Conservation (phyloP, 1,284 basidiomycete species). For the Pascua sp. region DNA sequence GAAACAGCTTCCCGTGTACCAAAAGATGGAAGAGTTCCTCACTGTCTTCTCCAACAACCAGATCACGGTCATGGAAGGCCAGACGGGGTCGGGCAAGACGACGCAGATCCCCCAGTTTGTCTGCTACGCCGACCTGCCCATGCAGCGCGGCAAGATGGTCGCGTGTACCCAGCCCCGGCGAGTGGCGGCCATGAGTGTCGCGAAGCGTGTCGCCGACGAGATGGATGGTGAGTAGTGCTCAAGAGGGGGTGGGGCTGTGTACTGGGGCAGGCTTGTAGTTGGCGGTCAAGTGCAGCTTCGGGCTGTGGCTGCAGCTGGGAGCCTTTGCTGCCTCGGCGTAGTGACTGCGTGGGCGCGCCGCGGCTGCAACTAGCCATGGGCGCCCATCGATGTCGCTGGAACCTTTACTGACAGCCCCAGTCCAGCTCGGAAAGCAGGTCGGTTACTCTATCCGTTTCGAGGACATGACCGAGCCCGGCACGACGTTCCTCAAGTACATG, state of each 20-base stretch:
- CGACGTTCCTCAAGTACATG: constrained; percentile 97
- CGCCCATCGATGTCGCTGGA: no score
- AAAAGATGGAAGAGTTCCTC: constrained; percentile 89
- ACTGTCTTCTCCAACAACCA: constrained; percentile 81
- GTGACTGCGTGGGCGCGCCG: no score
- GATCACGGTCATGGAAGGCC: constrained; percentile 93
- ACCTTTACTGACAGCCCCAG: constrained; percentile 48
- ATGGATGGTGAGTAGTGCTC: constrained; percentile 72
- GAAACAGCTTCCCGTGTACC: constrained; percentile 85
- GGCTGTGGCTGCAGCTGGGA: not conserved
- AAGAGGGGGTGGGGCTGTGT: not conserved
- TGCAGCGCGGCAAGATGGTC: constrained; percentile 81
- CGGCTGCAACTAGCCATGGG: no score
- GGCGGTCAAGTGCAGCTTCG: no score
- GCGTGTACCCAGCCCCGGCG: constrained; percentile 96
- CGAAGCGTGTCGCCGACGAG: constrained; percentile 97
- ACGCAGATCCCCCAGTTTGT: constrained; percentile 99
- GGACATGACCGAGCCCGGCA: constrained; percentile 88
- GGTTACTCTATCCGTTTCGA: constrained; percentile 99
- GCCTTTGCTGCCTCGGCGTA: not conserved
- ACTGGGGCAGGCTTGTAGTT: not conserved
- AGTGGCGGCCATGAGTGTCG: constrained; percentile 97
- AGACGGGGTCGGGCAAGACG: constrained; percentile 97
- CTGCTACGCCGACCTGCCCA: constrained; percentile 85
- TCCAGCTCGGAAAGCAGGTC: constrained; percentile 86